Base-by-base conservation (phyloP, 257 asterid species). In the Jaltomata sinuosa region DNA sequence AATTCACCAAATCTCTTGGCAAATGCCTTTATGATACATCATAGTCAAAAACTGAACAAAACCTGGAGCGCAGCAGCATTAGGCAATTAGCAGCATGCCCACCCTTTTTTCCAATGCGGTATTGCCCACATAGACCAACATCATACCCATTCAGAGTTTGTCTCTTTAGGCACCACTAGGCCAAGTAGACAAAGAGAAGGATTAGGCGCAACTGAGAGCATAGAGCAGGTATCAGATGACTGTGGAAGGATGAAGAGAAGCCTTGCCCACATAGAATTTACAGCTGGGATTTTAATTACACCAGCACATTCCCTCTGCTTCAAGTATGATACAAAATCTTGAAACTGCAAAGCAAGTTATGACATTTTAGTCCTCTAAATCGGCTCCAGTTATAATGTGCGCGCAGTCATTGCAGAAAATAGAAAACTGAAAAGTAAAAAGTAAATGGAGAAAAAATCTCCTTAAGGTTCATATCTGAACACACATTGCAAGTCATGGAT, bases 231-330 rank as follows among this genome's bases (percentile, higher is more conserved):
- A 69, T 94, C 97, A 2, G 87, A 83, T 6, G 98, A 94, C 88
- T 90, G 91, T 7, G 98, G 99, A 83, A 95, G 96, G 79, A 94
- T 93, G 50, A 95, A 95, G 53, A 95, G 95, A 69, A 93, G 91
- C 85, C 99, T 92, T 10, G 99, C 88, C 99, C 99, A 92, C 89
- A 94, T 86, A 67, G 93, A 89, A 64, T 85, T 91, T 32, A 92
- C 84, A 1, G 95, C 95, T 31, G 97, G 97, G 86, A 95, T 87
- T 89, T 93, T 95, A 89, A 95, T 95, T 27, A 95, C 99, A 57
- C 99, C 99, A 1, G 97, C 99, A 87, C 99, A 94, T 47, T 95
- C 97, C 90, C 99, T 90, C 91, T 95, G 99, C 90, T 91, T 92
- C 96, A 95, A 88, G 91, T 95, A 95, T 10, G 93, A 82, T 55